Evolutionary conservation across 2,329 filamentous ascomycete genomes (phyloP).

Genomic region (Clarireedia hainanense): DNA sequence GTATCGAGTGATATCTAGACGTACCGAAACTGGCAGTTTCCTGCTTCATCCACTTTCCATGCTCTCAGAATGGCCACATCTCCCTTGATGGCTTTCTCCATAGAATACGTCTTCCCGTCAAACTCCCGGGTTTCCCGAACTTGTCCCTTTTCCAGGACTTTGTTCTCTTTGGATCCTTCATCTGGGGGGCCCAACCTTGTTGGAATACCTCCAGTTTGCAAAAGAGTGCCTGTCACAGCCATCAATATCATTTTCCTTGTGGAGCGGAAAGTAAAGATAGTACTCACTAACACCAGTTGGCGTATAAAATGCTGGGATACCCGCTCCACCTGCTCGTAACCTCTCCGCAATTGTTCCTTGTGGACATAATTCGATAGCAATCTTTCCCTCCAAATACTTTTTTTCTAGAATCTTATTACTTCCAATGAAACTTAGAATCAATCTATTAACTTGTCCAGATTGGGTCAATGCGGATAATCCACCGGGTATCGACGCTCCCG

Average conservation of each 20-base stretch:
- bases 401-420: slow-evolving; percentile 68
- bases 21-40: slow-evolving; percentile 49
- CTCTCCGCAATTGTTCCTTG: slow-evolving; percentile 67
- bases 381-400: slow-evolving; percentile 64
- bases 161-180: slow-evolving; percentile 8
- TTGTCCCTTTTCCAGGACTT: slow-evolving; percentile 52
- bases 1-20: slow-evolving; percentile 20
- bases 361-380: slow-evolving; percentile 66
- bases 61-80: slow-evolving; percentile 72
- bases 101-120: slow-evolving; percentile 62
- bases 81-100: slow-evolving; percentile 68
- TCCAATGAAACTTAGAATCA: slow-evolving; percentile 68
- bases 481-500: slow-evolving; percentile 58
- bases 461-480: slow-evolving; percentile 61
- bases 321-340: slow-evolving; percentile 62
- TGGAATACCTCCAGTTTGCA: slow-evolving; percentile 63
- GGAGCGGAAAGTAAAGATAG: background rate
- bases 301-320: slow-evolving; percentile 73
- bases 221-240: slow-evolving; percentile 43
- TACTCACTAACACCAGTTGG: slow-evolving; percentile 57
- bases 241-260: background rate
- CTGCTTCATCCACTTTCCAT: slow-evolving; percentile 67
- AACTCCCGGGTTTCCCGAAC: slow-evolving; percentile 66
- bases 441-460: slow-evolving; percentile 60
- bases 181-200: slow-evolving; percentile 51